Evolutionary conservation across 345 rosid species (phyloP).

Genomic region (Leavenworthia alabamica): DNA sequence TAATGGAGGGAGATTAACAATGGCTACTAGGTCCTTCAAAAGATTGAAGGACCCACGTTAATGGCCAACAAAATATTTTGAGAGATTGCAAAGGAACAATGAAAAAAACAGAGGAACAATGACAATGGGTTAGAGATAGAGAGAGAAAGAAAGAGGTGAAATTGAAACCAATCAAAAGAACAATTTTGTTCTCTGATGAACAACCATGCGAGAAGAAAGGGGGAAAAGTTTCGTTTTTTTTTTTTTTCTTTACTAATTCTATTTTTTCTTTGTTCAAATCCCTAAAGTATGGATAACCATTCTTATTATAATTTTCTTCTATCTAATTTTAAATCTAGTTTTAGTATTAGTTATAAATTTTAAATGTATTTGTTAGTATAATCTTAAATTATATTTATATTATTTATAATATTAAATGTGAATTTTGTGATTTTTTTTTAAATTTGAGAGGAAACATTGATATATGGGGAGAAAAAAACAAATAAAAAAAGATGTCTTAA

Average conservation of each 20-base stretch:
- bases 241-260: conserved; percentile 1
- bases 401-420: too few relatives aligned
- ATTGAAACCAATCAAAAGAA: conserved; percentile 19
- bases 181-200: conserved; percentile 16
- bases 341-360: background rate
- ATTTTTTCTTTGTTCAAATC: conserved; percentile 6
- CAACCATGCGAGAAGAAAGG: conserved; percentile 24
- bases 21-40: too few relatives aligned
- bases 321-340: conserved; percentile 24
- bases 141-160: background rate
- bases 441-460: too few relatives aligned
- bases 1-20: background rate
- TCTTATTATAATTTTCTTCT: conserved; percentile 4
- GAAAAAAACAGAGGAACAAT: conserved; percentile 17
- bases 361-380: background rate
- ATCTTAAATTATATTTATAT: too few relatives aligned
- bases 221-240: conserved; percentile 5
- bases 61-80: too few relatives aligned
- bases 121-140: background rate
- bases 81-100: too few relatives aligned
- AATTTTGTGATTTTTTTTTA: too few relatives aligned
- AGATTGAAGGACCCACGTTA: too few relatives aligned
- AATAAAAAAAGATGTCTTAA: too few relatives aligned
- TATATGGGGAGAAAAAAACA: too few relatives aligned
- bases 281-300: conserved; percentile 33